These are phyloP conservation scores for Monocercomonoides exilis DNA, from an alignment of 78 protist genomes.

Conservation along the genomic window DNA sequence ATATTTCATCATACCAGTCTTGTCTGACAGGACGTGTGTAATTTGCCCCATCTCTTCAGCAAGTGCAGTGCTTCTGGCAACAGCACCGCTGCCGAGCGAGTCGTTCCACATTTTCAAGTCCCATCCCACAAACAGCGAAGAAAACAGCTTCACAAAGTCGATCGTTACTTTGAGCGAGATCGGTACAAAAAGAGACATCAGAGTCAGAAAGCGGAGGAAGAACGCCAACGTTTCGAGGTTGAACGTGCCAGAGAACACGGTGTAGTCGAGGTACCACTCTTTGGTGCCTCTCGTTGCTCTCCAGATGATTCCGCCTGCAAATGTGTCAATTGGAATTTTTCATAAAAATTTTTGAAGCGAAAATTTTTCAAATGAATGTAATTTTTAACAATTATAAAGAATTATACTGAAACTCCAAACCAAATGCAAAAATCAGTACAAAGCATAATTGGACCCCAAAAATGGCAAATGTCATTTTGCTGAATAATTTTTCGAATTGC, in stretches of 20 bases:
- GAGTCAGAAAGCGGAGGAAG: slow-evolving; percentile 24
- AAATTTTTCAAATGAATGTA: too few species aligned
- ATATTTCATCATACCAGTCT: too few species aligned
- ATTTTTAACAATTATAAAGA: too few species aligned
- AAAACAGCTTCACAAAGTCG: neutral
- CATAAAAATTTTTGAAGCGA: too few species aligned
- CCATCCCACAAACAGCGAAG: neutral
- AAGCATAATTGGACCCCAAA: neutral
- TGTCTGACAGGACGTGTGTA: neutral
- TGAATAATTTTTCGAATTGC: neutral
- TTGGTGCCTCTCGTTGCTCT: neutral
- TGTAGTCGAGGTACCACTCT: neutral
- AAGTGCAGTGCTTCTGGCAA: slow-evolving; percentile 18
- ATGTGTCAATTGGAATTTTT: too few species aligned
- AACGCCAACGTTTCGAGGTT: neutral
- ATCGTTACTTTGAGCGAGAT: slow-evolving; percentile 29
- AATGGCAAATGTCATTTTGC: neutral
- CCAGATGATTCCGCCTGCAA: too few species aligned
- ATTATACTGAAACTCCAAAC: neutral
- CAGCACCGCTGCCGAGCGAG: neutral
- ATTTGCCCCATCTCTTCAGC: slow-evolving; percentile 37
- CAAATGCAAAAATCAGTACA: neutral
- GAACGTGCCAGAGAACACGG: neutral
- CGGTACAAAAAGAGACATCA: slow-evolving; percentile 27
- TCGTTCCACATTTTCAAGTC: neutral